These are phyloP conservation scores for Aureobasidium sp. DNA, from an alignment of 2,329 filamentous ascomycete genomes.

Conservation along the genomic window DNA sequence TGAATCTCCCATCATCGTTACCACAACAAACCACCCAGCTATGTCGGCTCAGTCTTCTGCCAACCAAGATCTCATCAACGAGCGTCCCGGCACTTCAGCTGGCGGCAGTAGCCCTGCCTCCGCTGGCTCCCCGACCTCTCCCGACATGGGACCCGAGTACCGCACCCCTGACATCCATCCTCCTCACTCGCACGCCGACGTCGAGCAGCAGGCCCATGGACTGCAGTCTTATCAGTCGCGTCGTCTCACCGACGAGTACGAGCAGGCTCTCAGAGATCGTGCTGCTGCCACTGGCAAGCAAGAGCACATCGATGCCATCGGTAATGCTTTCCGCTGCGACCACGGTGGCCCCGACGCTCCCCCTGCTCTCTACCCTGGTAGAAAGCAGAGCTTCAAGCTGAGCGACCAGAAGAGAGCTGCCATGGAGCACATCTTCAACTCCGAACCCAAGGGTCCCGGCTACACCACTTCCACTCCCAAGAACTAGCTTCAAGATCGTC, in stretches of 20 bases:
- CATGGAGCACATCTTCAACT: constrained; percentile 24
- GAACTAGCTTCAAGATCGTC: not conserved
- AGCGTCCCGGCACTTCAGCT: constrained; percentile 20
- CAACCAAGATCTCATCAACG: constrained; percentile 16
- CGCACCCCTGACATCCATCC: constrained; percentile 10
- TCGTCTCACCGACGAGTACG: constrained; percentile 25
- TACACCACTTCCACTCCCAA: constrained; percentile 2
- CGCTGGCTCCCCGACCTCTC: constrained; percentile 3
- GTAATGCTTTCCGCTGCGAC: constrained; percentile 14
- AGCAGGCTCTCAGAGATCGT: constrained; percentile 21
- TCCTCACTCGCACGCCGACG: constrained; percentile 2
- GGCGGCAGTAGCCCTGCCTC: constrained; percentile 15
- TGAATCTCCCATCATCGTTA: not conserved
- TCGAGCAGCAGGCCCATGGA: constrained; percentile 6
- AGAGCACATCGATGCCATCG: not conserved
- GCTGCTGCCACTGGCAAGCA: constrained; percentile 8
- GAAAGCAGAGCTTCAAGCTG: constrained; percentile 26
- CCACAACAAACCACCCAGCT: constrained; percentile 8
- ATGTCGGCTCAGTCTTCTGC: constrained; percentile 12
- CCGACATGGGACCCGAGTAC: constrained; percentile 5
- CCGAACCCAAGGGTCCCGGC: constrained; percentile 2
- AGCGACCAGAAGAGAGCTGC: constrained; percentile 25
- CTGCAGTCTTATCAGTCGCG: constrained; percentile 17
- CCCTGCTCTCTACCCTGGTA: constrained; percentile 15
- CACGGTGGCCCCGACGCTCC: constrained; percentile 5